Conservation (phyloP, 2,329 filamentous ascomycete species). For the Albophoma yamanashiensis region DNA sequence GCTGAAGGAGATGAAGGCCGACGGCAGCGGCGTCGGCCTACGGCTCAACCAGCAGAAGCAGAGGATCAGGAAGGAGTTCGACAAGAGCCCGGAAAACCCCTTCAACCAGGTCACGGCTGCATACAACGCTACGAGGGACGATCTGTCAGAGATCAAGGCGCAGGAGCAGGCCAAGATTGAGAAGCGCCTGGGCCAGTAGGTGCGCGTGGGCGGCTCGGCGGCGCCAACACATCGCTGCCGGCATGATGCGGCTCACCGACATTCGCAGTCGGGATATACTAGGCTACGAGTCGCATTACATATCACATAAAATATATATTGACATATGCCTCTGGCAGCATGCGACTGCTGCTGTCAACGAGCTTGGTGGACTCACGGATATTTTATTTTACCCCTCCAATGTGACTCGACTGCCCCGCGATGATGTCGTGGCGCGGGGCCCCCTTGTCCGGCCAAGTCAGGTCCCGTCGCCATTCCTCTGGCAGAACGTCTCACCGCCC, state of each 20-base stretch:
- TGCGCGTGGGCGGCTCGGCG: background rate
- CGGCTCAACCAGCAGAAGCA: slow-evolving; percentile 77
- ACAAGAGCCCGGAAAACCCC: slow-evolving; percentile 89
- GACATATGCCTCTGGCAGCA: background rate
- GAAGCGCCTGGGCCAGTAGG: slow-evolving; percentile 42
- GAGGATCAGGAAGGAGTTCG: slow-evolving; percentile 81
- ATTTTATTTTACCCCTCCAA: slow-evolving; percentile 2
- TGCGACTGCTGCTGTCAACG: background rate
- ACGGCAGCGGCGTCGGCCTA: slow-evolving; percentile 62
- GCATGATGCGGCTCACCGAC: background rate
- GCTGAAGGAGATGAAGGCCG: slow-evolving; percentile 73
- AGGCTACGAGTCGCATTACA: background rate
- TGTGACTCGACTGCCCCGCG: slow-evolving; percentile 4
- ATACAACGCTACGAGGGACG: slow-evolving; percentile 72
- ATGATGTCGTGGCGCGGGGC: slow-evolving; percentile 2
- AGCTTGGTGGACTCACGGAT: background rate
- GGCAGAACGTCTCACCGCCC: slow-evolving; percentile 13
- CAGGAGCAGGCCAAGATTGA: slow-evolving; percentile 68
- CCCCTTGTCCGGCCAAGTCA: background rate
- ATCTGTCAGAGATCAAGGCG: slow-evolving; percentile 55
- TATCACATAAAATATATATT: background rate
- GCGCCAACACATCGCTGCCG: background rate
- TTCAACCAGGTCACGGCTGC: slow-evolving; percentile 74
- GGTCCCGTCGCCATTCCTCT: background rate
- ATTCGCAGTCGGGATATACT: background rate